Evolutionary conservation across 164 flowering plant species (phyloP).

Genomic region (Litsea cubeba): DNA sequence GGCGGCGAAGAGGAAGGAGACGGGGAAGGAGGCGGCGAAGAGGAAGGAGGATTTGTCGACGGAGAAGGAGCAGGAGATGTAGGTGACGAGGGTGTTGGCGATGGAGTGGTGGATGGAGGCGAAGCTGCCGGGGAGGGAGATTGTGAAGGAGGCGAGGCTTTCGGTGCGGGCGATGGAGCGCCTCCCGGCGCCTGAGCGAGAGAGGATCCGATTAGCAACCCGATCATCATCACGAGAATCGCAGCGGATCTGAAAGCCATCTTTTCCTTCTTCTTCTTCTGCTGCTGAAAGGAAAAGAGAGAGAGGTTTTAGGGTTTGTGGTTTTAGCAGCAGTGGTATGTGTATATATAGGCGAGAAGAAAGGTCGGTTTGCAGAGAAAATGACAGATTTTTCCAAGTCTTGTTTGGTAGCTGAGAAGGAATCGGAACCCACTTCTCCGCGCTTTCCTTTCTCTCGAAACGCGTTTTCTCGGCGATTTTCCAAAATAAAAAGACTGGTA

Average conservation of each 20-base stretch:
- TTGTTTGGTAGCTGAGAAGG: too few relatives aligned
- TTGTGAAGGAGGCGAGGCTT: background rate
- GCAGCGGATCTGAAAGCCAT: background rate
- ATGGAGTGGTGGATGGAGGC: background rate
- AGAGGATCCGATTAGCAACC: background rate
- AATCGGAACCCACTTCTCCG: too few relatives aligned
- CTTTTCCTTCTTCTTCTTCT: background rate
- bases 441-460: too few relatives aligned
- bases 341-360: too few relatives aligned
- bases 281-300: too few relatives aligned
- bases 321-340: too few relatives aligned
- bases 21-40: too few relatives aligned
- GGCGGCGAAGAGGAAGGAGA: background rate
- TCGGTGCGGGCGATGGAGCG: background rate
- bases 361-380: too few relatives aligned
- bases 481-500: too few relatives aligned
- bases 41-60: background rate
- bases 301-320: too few relatives aligned
- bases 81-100: background rate
- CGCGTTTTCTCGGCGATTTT: too few relatives aligned
- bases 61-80: constrained; percentile 3
- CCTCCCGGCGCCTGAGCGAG: background rate
- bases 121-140: background rate
- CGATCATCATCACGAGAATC: background rate
- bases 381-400: too few relatives aligned